These are phyloP conservation scores for Meredithiella fracta DNA, from an alignment of 2,329 filamentous ascomycete species.

Conservation along the genomic window DNA sequence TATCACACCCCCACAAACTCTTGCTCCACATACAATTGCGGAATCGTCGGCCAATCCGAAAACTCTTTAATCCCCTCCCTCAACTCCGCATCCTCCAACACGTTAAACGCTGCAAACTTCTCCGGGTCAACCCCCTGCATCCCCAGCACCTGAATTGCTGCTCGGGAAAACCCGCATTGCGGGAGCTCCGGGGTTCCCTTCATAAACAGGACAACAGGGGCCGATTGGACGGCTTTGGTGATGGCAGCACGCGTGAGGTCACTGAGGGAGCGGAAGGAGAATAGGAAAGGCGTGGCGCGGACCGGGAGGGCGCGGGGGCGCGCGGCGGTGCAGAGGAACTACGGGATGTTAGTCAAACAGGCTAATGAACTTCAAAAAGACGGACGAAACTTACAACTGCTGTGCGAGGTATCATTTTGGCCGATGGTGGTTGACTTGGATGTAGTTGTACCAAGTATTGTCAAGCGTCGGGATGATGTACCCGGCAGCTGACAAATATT, in stretches of 20 bases:
- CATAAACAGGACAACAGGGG: conserved; percentile 94
- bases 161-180: conserved; percentile 91
- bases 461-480: not conserved
- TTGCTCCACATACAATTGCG: conserved; percentile 86
- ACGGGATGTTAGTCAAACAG: not conserved
- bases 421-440: not conserved
- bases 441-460: not conserved
- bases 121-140: conserved; percentile 85
- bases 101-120: conserved; percentile 98
- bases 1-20: conserved; percentile 98
- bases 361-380: not conserved
- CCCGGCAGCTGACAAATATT: not conserved
- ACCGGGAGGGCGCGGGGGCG: not conserved
- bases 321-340: not conserved
- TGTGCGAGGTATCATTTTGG: not conserved
- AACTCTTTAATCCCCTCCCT: conserved; percentile 94
- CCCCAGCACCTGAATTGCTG: conserved; percentile 85
- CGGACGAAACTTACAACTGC: conserved; percentile 15
- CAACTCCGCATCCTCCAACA: conserved; percentile 78
- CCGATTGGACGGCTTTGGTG: conserved; percentile 71
- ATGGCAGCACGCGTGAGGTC: conserved; percentile 67
- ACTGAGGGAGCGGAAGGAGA: conserved; percentile 37
- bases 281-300: not conserved
- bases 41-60: conserved; percentile 97
- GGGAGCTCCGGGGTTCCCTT: conserved; percentile 93